These are phyloP conservation scores for Emmonsia crescens DNA, from an alignment of 2,329 filamentous ascomycete genomes.

Conservation along the genomic window DNA sequence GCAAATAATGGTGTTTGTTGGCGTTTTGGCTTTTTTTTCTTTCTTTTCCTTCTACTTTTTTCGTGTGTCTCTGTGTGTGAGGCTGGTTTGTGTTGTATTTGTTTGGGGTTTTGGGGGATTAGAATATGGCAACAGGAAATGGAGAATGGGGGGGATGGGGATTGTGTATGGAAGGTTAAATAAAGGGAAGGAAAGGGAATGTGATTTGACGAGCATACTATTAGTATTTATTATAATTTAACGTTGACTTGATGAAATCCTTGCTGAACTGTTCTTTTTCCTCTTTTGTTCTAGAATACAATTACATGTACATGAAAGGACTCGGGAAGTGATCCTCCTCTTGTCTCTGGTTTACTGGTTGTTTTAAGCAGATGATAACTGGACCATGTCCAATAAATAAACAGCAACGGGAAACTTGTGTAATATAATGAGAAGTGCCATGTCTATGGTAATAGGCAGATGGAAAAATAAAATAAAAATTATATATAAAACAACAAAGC, in stretches of 20 bases:
- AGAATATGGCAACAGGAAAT: neutral
- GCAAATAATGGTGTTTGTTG: neutral
- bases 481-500: neutral
- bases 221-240: neutral
- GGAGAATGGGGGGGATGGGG: neutral
- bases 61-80: neutral
- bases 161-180: neutral
- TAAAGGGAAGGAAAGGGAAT: neutral
- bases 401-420: neutral
- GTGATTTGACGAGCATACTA: neutral
- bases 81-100: neutral
- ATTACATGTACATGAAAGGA: neutral
- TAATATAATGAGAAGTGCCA: neutral
- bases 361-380: neutral
- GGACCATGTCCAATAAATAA: neutral
- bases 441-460: neutral
- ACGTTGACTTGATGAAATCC: neutral
- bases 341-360: neutral
- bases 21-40: neutral
- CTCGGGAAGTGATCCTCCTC: neutral
- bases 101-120: neutral
- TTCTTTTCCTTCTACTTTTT: neutral
- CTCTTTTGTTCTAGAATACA: neutral
- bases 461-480: neutral
- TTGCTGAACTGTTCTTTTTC: neutral